Conservation (phyloP, 306 rosid species). For the Gleditsia sinensis region DNA sequence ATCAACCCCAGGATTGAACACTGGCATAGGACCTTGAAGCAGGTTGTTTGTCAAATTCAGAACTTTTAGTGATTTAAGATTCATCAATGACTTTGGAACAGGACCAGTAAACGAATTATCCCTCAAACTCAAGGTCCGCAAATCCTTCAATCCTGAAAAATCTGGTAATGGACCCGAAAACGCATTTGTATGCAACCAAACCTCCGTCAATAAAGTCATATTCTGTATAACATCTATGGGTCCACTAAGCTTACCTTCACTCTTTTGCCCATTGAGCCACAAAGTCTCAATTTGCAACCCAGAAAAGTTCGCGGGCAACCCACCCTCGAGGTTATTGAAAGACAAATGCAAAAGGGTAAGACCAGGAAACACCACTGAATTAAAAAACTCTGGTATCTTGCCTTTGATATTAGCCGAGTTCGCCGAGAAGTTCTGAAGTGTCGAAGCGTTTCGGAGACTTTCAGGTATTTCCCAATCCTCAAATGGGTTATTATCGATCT, state of each 20-base stretch:
- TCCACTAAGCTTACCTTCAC: conserved; percentile 60
- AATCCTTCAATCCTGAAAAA: conserved; percentile 55
- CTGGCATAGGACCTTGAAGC: conserved; percentile 74
- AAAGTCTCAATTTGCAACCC: conserved; percentile 61
- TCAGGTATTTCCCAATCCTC: conserved; percentile 69
- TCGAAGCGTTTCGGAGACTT: conserved; percentile 49
- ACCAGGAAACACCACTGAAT: conserved; percentile 48
- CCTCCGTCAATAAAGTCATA: conserved; percentile 69
- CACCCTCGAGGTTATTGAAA: conserved; percentile 64
- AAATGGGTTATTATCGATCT: conserved; percentile 74
- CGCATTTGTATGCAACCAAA: conserved; percentile 78
- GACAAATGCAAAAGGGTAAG: conserved; percentile 70
- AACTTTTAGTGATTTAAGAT: conserved; percentile 49
- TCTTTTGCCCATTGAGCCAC: conserved; percentile 83
- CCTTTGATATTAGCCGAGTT: conserved; percentile 72
- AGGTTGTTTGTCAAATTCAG: conserved; percentile 79
- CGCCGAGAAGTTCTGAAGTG: conserved; percentile 77
- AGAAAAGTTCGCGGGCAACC: conserved; percentile 54
- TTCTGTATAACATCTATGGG: conserved; percentile 55
- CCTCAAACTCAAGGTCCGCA: conserved; percentile 64
- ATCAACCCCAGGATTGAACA: conserved; percentile 48
- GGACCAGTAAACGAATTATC: conserved; percentile 77
- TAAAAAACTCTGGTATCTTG: conserved; percentile 58
- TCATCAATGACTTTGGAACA: conserved; percentile 62
- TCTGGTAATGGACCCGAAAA: conserved; percentile 77